These are phyloP conservation scores for Erysimum cheiranthoides DNA, from an alignment of 345 rosid genomes.

Conservation along the genomic window DNA sequence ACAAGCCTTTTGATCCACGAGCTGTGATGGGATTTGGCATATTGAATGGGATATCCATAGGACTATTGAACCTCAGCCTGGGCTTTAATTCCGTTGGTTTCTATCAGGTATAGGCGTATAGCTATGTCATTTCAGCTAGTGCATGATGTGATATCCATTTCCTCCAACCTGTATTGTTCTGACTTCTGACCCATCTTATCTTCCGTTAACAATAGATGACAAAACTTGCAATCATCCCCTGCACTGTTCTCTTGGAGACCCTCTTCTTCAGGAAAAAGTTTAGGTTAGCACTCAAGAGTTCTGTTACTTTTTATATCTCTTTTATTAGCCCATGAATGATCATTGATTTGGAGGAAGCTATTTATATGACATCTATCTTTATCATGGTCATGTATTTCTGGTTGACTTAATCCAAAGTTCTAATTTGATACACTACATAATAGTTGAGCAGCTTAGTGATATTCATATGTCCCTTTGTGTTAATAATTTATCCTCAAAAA, in stretches of 20 bases:
- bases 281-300: slow-evolving; percentile 61
- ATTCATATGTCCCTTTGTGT: slow-evolving; percentile 21
- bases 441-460: slow-evolving; percentile 11
- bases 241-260: slow-evolving; percentile 98
- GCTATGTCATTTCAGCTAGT: slow-evolving; percentile 23
- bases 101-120: slow-evolving; percentile 97
- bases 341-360: slow-evolving; percentile 27
- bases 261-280: slow-evolving; percentile 94
- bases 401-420: background rate
- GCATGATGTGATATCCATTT: slow-evolving; percentile 14
- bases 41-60: slow-evolving; percentile 95
- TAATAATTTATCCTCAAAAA: slow-evolving; percentile 13
- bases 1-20: slow-evolving; percentile 99
- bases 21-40: slow-evolving; percentile 99
- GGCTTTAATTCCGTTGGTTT: slow-evolving; percentile 99
- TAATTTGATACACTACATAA: background rate
- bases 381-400: slow-evolving; percentile 20
- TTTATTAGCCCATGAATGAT: slow-evolving; percentile 4
- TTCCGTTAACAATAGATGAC: slow-evolving; percentile 74
- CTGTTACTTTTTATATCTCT: slow-evolving; percentile 17
- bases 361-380: slow-evolving; percentile 5
- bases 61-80: slow-evolving; percentile 95
- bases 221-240: slow-evolving; percentile 97
- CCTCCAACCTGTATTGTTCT: background rate
- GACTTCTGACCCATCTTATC: slow-evolving; percentile 26